Evolutionary conservation across 1,139 yeast species (phyloP).

Genomic region (Eremothecium sinecaudum): DNA sequence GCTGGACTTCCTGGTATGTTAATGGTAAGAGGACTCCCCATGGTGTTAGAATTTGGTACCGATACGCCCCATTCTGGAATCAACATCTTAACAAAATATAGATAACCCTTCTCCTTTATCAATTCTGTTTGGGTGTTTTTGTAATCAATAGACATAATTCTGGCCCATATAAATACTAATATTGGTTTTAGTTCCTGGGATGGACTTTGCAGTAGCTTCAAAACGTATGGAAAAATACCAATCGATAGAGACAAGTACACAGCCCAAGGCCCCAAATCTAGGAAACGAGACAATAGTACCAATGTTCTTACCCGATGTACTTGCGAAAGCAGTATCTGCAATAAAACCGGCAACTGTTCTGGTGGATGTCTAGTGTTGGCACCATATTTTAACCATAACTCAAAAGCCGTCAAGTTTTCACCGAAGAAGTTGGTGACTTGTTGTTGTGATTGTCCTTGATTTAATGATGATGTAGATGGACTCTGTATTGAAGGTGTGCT

Average conservation of each 20-base stretch:
- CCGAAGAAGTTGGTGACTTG: constrained; percentile 92
- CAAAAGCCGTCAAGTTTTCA: constrained; percentile 92
- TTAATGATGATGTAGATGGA: constrained; percentile 13
- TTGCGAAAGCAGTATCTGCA: constrained; percentile 87
- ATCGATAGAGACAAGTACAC: constrained; percentile 86
- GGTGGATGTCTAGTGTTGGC: constrained; percentile 81
- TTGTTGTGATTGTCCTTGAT: constrained; percentile 35
- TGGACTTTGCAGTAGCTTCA: constrained; percentile 84
- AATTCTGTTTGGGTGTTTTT: constrained; percentile 85
- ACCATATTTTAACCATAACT: constrained; percentile 89
- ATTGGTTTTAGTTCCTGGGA: constrained; percentile 94
- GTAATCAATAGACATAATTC: constrained; percentile 93
- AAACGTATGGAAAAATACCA: constrained; percentile 92
- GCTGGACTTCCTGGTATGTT: constrained; percentile 22
- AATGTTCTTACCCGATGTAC: constrained; percentile 88
- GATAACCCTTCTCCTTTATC: constrained; percentile 83
- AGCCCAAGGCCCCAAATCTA: constrained; percentile 97
- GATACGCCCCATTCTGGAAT: constrained; percentile 39
- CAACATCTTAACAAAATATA: constrained; percentile 74
- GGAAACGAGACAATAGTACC: constrained; percentile 69
- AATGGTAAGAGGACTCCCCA: constrained; percentile 27
- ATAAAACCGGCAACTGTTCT: constrained; percentile 86
- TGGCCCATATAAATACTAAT: constrained; percentile 91
- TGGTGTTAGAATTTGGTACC: constrained; percentile 28
- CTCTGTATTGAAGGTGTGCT: constrained; percentile 12